Evolutionary conservation across 1,284 basidiomycete genomes (phyloP), one percentile per base, ranked within the genome.

Genomic region (Rhodotorula sp.): DNA sequence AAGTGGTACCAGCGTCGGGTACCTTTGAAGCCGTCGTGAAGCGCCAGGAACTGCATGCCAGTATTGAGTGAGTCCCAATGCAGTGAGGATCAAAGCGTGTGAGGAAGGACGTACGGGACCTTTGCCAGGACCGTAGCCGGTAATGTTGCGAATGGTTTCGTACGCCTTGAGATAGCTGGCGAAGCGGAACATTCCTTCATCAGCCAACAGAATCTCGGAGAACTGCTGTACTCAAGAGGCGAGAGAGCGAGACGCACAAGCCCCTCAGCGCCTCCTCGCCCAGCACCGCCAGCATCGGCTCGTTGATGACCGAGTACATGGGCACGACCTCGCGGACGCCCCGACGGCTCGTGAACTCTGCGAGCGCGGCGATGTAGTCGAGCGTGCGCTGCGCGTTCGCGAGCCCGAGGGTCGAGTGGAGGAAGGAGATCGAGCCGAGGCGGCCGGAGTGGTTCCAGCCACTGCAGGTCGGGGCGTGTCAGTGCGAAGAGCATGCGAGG

Each of bases 371-470:
- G 54, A 81, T 74, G 63, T 77, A 77, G 61, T 80, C 78, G n/a
- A 81, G 65, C 53, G 78, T 71, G 48, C 80, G 66, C 66, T 81
- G 77, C 21, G 80, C 79, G 61, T 80, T 80, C 25, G 75, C 77
- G 48, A 77, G 65, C 12, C 90, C 90, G 88, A 90, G 90, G 58
- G 84, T 86, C 52, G 84, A 85, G 87, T 86, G 84, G 63, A 97
- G 77, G 84, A 77, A 93, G 88, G 91, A 81, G 90, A 83, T 77
- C 12, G 71, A 49, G 42, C 78, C 78, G n/a, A 72, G 64, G 41
- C 58, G 77, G 57, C 85, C 85, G 42, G 83, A 84, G 80, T 86
- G 85, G 78, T 87, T 86, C 83, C 84, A 86, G 8, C 83, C 89
- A 80, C 72, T 73, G 63, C 8, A 17, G 23, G 21, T 19, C 7